Evolutionary conservation across 768 basidiomycete genomes (phyloP).

Genomic region (Boletellus ananiceps): DNA sequence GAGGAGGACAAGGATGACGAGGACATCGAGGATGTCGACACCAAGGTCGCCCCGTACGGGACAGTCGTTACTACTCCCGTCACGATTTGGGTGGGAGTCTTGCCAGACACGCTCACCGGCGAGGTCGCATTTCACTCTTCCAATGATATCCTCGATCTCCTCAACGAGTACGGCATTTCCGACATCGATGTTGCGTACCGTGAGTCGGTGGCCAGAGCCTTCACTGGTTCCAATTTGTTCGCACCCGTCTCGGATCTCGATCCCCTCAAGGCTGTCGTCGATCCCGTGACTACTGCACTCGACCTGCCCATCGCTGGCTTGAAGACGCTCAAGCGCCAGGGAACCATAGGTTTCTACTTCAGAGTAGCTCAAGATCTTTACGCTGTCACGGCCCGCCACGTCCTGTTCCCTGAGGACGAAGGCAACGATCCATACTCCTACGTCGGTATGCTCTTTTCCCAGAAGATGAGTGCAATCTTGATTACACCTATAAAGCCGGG

Average conservation of each 20-base stretch:
- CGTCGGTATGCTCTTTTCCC: too few relatives aligned
- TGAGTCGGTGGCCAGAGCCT: not conserved
- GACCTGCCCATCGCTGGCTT: conserved; percentile 34
- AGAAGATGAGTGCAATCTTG: too few relatives aligned
- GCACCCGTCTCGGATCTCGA: not conserved
- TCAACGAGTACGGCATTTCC: not conserved
- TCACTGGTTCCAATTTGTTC: not conserved
- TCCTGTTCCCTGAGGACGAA: not conserved
- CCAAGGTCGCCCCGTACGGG: too few relatives aligned
- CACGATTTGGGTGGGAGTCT: not conserved
- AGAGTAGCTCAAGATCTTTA: conserved; percentile 1
- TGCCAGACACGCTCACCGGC: not conserved
- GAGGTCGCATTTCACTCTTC: not conserved
- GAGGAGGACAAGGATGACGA: not conserved
- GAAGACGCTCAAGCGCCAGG: conserved; percentile 30
- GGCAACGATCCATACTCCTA: conserved; percentile 23
- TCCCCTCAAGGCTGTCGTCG: conserved; percentile 7
- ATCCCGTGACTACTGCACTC: conserved; percentile 35
- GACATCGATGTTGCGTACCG: not conserved
- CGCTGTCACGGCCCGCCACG: not conserved
- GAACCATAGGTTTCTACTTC: conserved; percentile 38
- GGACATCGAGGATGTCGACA: too few relatives aligned
- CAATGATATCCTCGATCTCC: not conserved
- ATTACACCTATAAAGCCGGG: too few relatives aligned
- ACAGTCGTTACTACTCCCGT: not conserved